Evolutionary conservation across 108 stramenopile species (phyloP).

Genomic region (Schizochytrium sp.): DNA sequence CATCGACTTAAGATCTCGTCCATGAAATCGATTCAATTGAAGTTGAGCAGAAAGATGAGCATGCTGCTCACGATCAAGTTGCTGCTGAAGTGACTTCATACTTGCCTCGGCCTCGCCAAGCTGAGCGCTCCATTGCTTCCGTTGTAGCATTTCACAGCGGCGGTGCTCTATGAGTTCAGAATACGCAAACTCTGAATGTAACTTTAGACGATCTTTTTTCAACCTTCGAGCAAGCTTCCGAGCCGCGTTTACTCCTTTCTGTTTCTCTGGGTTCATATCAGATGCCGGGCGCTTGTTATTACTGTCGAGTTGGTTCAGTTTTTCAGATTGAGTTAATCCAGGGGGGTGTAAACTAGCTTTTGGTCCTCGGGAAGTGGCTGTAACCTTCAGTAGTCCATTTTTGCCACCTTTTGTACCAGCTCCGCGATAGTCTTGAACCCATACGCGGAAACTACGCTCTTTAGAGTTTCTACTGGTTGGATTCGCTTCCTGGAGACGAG

Average conservation of each 20-base stretch:
- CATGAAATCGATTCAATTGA: not conserved
- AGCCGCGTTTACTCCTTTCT: not conserved
- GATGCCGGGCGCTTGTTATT: not conserved
- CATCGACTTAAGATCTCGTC: constrained; percentile 43
- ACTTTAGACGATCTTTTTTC: constrained; percentile 7
- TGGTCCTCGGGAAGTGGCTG: too few relatives aligned
- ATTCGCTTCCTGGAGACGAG: too few relatives aligned
- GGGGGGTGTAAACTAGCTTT: too few relatives aligned
- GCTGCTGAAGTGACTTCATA: not conserved
- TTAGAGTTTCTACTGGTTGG: too few relatives aligned
- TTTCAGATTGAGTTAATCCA: too few relatives aligned
- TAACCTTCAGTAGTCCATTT: too few relatives aligned
- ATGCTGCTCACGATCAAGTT: not conserved
- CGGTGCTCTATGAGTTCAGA: not conserved
- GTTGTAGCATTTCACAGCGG: constrained; percentile 27
- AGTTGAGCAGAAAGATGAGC: not conserved
- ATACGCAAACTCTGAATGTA: not conserved
- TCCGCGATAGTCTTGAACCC: too few relatives aligned
- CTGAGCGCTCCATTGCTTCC: constrained; percentile 41
- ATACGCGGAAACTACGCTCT: too few relatives aligned
- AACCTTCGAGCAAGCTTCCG: not conserved
- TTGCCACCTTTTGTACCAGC: too few relatives aligned
- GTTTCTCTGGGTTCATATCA: not conserved
- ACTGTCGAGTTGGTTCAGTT: not conserved
- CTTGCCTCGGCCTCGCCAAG: not conserved